Percentiles rank a stretch among this genome's conserved stretches.
Conservation (phyloP, 495 filamentous ascomycete species). For the Aspergillus haitiensis region DNA sequence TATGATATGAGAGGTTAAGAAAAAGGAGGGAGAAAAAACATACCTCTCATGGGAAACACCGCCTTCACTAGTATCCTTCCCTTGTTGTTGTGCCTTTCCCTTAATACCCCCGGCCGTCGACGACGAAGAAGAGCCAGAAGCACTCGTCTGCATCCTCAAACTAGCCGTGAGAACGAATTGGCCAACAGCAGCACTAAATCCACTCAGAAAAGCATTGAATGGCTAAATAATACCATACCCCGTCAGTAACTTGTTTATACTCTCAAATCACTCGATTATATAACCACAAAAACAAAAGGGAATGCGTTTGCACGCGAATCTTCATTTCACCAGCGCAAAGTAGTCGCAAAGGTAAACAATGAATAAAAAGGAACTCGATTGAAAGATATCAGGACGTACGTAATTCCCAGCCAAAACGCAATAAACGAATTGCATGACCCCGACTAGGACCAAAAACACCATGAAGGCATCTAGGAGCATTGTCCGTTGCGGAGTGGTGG, state of each 20-base stretch:
- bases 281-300: neutral
- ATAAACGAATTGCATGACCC: conserved; percentile 89
- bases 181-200: conserved; percentile 91
- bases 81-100: conserved; percentile 26
- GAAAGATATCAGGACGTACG: conserved; percentile 53
- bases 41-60: conserved; percentile 52
- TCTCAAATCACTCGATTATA: neutral
- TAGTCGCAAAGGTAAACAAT: neutral
- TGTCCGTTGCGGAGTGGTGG: conserved; percentile 81
- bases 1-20: neutral
- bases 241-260: neutral
- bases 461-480: conserved; percentile 93
- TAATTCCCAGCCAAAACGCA: conserved; percentile 93
- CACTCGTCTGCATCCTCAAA: conserved; percentile 85
- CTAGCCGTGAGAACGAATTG: conserved; percentile 94
- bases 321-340: too few relatives aligned
- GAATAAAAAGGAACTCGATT: neutral
- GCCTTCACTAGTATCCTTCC: conserved; percentile 30
- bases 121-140: conserved; percentile 24
- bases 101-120: conserved; percentile 38
- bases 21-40: conserved; percentile 22
- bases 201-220: conserved; percentile 97
- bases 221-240: conserved; percentile 54
- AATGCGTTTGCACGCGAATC: too few relatives aligned
- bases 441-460: conserved; percentile 82